phyloP scores from a whole-genome alignment of 352 stramenopile species.

The Elongisporangium undulatum region DNA sequence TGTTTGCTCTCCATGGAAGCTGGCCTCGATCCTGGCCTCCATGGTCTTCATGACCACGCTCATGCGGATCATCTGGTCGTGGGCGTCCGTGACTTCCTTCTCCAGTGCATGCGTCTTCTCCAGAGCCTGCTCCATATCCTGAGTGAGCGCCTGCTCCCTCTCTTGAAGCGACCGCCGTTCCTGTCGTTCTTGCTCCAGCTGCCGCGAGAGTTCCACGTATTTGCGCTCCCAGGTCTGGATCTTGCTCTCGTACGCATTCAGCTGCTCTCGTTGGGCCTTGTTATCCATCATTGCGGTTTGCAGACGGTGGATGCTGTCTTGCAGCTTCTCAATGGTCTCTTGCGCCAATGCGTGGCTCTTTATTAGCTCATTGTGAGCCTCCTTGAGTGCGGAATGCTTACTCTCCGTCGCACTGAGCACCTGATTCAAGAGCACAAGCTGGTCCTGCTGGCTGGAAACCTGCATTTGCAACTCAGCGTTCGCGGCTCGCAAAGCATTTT shows the following conservation, averaged over 20 bases:
- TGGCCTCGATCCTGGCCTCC: conserved; percentile 39
- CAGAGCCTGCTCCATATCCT: conserved; percentile 14
- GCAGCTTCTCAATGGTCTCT: conserved; percentile 22
- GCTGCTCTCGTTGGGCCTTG: conserved; percentile 14
- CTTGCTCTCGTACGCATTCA: conserved; percentile 39
- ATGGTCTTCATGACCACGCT: conserved; percentile 37
- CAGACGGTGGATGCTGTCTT: conserved; percentile 21
- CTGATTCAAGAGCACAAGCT: conserved; percentile 30
- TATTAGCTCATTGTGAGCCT: conserved; percentile 21
- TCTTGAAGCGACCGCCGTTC: conserved; percentile 12
- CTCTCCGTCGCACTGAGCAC: conserved; percentile 29
- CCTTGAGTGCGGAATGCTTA: conserved; percentile 29
- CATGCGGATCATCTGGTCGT: conserved; percentile 46
- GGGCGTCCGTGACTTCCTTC: conserved; percentile 23
- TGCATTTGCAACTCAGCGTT: conserved; percentile 26
- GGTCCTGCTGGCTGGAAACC: conserved; percentile 21
- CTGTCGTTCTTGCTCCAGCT: conserved; percentile 14
- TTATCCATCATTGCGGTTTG: conserved; percentile 20
- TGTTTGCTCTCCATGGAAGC: conserved; percentile 13
- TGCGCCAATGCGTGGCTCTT: conserved; percentile 26
- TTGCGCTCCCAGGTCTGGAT: conserved; percentile 29
- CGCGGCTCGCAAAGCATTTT: conserved; percentile 22
- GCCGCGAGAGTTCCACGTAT: conserved; percentile 23
- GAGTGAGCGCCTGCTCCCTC: conserved; percentile 15
- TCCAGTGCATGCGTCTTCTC: conserved; percentile 27